phyloP scores from a whole-genome alignment of 1,139 yeast genomes.

The Suhomyces bribrorum region DNA sequence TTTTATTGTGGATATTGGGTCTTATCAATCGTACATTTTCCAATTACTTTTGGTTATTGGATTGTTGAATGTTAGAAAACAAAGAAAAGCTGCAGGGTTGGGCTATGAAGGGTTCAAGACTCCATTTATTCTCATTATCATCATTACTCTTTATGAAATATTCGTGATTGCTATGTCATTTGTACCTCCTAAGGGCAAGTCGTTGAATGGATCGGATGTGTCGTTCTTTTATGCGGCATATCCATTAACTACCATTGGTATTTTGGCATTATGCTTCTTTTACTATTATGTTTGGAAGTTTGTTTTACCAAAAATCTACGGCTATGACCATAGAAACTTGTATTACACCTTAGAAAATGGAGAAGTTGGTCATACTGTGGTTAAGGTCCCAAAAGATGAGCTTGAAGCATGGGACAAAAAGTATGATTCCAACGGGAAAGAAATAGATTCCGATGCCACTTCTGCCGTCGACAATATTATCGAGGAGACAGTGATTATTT shows the following conservation, averaged over 20 bases:
- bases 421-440: slow-evolving; percentile 20
- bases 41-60: slow-evolving; percentile 38
- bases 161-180: slow-evolving; percentile 42
- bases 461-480: too few species aligned
- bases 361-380: slow-evolving; percentile 41
- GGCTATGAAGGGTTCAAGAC: slow-evolving; percentile 32
- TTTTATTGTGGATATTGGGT: slow-evolving; percentile 36
- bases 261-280: slow-evolving; percentile 33
- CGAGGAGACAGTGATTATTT: slow-evolving; percentile 5
- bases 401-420: slow-evolving; percentile 35
- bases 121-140: slow-evolving; percentile 31
- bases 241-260: slow-evolving; percentile 29
- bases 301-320: slow-evolving; percentile 34
- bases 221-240: slow-evolving; percentile 33
- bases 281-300: slow-evolving; percentile 38
- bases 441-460: slow-evolving; percentile 9
- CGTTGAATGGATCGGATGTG: slow-evolving; percentile 38
- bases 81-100: slow-evolving; percentile 36
- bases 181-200: slow-evolving; percentile 38
- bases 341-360: slow-evolving; percentile 36
- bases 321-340: slow-evolving; percentile 33
- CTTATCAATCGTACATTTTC: slow-evolving; percentile 25
- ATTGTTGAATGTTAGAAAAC: slow-evolving; percentile 33
- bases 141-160: slow-evolving; percentile 30
- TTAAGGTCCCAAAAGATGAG: slow-evolving; percentile 33